Percentiles rank a stretch among this genome's conserved stretches.
Evolutionary conservation across 202 grass and related monocot species (phyloP).

Genomic region (Zizania palustris): DNA sequence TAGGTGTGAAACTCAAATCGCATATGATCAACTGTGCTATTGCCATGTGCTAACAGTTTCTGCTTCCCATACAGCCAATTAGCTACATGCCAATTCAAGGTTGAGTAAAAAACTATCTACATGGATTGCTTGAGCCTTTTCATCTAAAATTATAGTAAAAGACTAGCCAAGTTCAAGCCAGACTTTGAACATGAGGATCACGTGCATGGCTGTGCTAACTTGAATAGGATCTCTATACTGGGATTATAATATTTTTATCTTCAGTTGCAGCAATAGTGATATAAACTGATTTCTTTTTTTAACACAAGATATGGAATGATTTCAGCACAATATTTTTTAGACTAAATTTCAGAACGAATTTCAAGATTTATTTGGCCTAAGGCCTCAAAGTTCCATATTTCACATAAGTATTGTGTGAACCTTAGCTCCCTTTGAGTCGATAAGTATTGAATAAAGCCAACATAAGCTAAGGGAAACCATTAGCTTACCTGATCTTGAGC

Average conservation of each 20-base stretch:
- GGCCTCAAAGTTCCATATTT: constrained; percentile 23
- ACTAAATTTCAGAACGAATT: not conserved
- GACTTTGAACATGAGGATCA: not conserved
- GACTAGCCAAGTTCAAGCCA: not conserved
- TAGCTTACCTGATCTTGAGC: constrained; percentile 34
- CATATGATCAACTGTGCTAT: not conserved
- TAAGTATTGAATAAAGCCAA: constrained; percentile 1
- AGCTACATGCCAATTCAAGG: not conserved
- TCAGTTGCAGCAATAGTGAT: not conserved
- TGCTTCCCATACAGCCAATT: not conserved
- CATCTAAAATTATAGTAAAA: not conserved
- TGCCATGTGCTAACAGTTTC: not conserved
- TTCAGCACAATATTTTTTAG: not conserved
- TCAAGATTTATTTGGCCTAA: constrained; percentile 13
- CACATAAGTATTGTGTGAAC: constrained; percentile 8
- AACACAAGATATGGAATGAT: not conserved
- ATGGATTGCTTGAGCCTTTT: not conserved
- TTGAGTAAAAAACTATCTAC: not conserved
- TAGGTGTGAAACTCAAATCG: not conserved
- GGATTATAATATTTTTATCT: not conserved
- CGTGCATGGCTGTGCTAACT: not conserved
- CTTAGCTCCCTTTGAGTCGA: constrained; percentile 27
- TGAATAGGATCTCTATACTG: not conserved
- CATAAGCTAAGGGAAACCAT: constrained; percentile 11
- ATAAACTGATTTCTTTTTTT: not conserved